Conservation (phyloP, 805 yeast species). For the Hanseniaspora mollemarum region DNA sequence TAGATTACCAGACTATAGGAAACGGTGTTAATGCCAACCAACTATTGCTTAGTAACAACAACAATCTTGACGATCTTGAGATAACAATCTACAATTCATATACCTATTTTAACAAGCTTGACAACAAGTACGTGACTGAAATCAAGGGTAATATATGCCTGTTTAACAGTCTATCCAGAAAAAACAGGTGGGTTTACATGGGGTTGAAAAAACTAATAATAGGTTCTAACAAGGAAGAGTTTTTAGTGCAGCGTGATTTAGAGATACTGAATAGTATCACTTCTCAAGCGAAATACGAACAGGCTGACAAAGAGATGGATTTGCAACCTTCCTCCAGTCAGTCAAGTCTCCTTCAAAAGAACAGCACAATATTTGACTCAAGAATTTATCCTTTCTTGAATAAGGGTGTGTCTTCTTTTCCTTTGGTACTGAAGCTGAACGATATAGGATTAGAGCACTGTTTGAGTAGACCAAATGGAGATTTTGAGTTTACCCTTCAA, state of each 20-base stretch:
- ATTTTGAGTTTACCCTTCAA: conserved; percentile 42
- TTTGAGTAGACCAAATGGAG: conserved; percentile 54
- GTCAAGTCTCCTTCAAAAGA: neutral
- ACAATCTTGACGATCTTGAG: conserved; percentile 6
- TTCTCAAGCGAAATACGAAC: conserved; percentile 25
- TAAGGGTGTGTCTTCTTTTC: conserved; percentile 47
- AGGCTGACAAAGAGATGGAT: conserved; percentile 32
- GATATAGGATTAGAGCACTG: conserved; percentile 29
- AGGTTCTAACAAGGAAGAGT: conserved; percentile 41
- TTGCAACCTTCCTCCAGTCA: neutral
- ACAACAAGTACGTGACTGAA: conserved; percentile 1
- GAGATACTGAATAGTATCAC: conserved; percentile 47
- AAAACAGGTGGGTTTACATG: conserved; percentile 31
- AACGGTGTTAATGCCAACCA: neutral
- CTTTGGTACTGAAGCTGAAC: conserved; percentile 46
- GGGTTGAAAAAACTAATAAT: conserved; percentile 17
- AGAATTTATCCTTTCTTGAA: conserved; percentile 64
- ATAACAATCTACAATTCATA: conserved; percentile 6
- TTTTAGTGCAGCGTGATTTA: conserved; percentile 35
- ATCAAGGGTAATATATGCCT: conserved; percentile 18
- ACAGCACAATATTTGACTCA: conserved; percentile 39
- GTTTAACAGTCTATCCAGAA: conserved; percentile 24
- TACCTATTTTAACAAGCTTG: neutral
- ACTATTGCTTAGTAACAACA: neutral
- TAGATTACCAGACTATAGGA: conserved; percentile 3